Evolutionary conservation across 1,139 yeast genomes (phyloP), one percentile per base, ranked within the genome.

Genomic region (Diutina ranongensis): DNA sequence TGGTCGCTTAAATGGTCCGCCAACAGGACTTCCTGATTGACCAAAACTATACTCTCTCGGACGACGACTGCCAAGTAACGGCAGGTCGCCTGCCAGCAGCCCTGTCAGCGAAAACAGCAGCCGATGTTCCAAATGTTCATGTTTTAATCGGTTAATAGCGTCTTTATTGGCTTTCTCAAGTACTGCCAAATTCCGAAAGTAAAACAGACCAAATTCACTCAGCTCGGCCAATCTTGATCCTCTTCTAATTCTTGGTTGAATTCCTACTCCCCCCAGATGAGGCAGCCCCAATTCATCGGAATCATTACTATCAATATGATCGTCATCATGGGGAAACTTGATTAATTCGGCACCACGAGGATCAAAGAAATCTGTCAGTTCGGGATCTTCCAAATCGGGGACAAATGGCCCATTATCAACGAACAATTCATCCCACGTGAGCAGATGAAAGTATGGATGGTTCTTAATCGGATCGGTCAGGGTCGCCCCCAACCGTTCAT

Each of bases 161-260:
- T 89, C 97, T 58, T 86, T 87, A 57, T 94, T 94, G 16, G 96
- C 97, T 56, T 84, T 85, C 55, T 92, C 98, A 50, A 94, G 70
- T 3, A 94, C 94, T 12, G 92, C 81, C 51, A 94, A 66, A 59
- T 94, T 94, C 54, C 96, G 73, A 63, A 86, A 94, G 50, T 86
- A 82, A 61, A 94, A 94, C 2, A 94, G 82, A 0, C 99, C 99
- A 72, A 92, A 94, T 55, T 89, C 97, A 44, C 77, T 70, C 2
- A 72, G 67, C 51, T 87, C 97, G 46, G 83, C 83, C 49, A 85
- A 62, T 52, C 85, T 68, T 59, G 84, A 70, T 46, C 83, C 72
- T 55, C 92, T 60, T 60, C 87, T 62, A 51, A 81, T 89, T 46
- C 83, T 64, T 9, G 20, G n/a, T 54, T 79, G 82, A 25, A 10